Evolutionary conservation across 2,329 filamentous ascomycete species (phyloP), one percentile per base, ranked within the genome.

Genomic region (Dothideomycetes sp.): DNA sequence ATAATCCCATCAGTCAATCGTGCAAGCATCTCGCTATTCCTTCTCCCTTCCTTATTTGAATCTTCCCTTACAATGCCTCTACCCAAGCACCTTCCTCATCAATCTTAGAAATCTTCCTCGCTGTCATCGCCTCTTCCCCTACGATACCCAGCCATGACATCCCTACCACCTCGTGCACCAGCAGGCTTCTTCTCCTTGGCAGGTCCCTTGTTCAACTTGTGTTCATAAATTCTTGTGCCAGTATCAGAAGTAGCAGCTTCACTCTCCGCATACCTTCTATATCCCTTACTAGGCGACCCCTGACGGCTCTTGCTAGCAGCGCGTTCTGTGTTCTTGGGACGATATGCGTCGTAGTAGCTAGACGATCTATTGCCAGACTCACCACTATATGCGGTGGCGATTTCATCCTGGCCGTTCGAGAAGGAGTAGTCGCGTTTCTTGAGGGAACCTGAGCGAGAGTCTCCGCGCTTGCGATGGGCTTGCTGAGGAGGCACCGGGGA

Each of bases 221-320:
- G 72, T 18, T 69, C 67, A 49, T 77, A 77, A 35, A 62, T 64
- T 54, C 71, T 73, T 10, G 69, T 73, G 8, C 71, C 69, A 1
- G 61, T 60, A 4, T 60, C 61, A 15, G 57, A 56, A 31, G 55
- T 57, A 3, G 63, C 56, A 17, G 60, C 47, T 5, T 45, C 56
- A 11, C 58, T 62, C 2, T 63, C 56, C 15, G 62, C 60, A 22
- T 44, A 41, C 16, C 40, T 34, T 19, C 27, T 34, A 18, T 37
- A 30, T 5, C 37, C 27, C 3, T 38, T 35, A 11, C 27, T 35
- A 2, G 34, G 33, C 2, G 30, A 34, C 8, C 19, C 15, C 19
- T 42, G 27, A 22, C 43, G 38, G 15, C 14, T 24, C 18, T 16
- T 10, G 4, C 15, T n/a, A n/a, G 15, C 16, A 5, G 19, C 19